These are phyloP conservation scores for Mortierella sp. DNA, from an alignment of 371 early-diverging fungal genomes.

Conservation along the genomic window DNA sequence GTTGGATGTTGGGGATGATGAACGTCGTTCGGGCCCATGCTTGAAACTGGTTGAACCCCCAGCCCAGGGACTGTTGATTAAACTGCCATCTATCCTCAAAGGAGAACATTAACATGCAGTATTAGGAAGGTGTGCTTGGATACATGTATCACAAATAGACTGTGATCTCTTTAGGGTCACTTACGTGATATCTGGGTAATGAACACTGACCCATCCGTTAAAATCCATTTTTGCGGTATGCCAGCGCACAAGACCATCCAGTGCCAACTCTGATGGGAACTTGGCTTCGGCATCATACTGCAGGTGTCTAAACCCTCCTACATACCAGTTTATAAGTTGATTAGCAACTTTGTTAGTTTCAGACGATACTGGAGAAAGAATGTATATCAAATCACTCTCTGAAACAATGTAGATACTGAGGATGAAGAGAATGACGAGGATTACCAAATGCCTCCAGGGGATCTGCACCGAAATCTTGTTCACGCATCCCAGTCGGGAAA, in stretches of 20 bases:
- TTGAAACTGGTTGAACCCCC: conserved; percentile 70
- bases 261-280: conserved; percentile 78
- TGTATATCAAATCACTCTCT: not conserved
- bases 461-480: conserved; percentile 78
- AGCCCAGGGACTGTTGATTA: conserved; percentile 69
- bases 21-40: conserved; percentile 64
- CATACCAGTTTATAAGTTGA: conserved; percentile 25
- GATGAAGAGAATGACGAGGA: not conserved
- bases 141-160: not conserved
- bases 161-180: not conserved
- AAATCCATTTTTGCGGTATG: conserved; percentile 54
- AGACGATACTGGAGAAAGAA: too few species aligned
- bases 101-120: not conserved
- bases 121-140: not conserved
- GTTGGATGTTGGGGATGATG: conserved; percentile 17
- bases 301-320: conserved; percentile 71
- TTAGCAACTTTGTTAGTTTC: not conserved
- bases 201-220: conserved; percentile 59
- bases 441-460: conserved; percentile 76
- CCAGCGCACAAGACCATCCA: conserved; percentile 73
- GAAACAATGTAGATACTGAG: not conserved
- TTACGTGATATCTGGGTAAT: conserved; percentile 61
- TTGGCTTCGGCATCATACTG: conserved; percentile 59
- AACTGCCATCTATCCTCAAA: conserved; percentile 66
- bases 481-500: conserved; percentile 77